A percentile compares a stretch with the other conserved stretches of the same genome.
Conservation (phyloP, 257 asterid genomes). For the Rubia yunnanensis region DNA sequence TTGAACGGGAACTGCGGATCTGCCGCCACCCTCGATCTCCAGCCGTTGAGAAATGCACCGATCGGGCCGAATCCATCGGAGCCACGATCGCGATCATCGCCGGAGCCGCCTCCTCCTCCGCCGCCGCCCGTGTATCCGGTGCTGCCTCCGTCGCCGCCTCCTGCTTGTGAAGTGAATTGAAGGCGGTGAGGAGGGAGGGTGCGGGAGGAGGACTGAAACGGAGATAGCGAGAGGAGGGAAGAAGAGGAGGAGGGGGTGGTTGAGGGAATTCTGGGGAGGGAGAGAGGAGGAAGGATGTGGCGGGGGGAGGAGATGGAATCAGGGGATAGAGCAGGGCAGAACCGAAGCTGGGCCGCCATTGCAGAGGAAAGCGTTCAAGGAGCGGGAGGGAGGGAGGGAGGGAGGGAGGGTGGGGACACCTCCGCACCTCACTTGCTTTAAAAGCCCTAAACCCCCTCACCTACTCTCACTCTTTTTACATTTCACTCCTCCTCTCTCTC, state of each 20-base stretch:
- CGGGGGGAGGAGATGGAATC: neutral
- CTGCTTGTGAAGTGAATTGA: slow-evolving; percentile 15
- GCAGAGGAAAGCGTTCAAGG: slow-evolving; percentile 12
- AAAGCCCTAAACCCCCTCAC: neutral
- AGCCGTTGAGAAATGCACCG: slow-evolving; percentile 66
- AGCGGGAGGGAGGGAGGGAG: neutral
- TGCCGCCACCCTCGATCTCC: slow-evolving; percentile 89
- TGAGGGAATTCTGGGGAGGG: neutral
- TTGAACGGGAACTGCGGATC: slow-evolving; percentile 91
- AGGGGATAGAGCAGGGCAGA: neutral
- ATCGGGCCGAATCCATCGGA: slow-evolving; percentile 56
- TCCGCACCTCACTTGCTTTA: neutral
- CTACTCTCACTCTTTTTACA: neutral
- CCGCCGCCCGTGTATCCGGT: slow-evolving; percentile 3
- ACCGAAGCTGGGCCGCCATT: slow-evolving; percentile 29
- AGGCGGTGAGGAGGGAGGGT: slow-evolving; percentile 12
- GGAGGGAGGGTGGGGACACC: too few species aligned
- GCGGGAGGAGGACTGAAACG: neutral
- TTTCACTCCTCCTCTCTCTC: too few species aligned
- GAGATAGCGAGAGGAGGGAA: neutral
- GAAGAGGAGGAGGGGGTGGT: neutral
- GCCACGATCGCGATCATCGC: neutral
- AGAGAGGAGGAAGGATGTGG: slow-evolving; percentile 6
- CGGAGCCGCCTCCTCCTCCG: slow-evolving; percentile 9
- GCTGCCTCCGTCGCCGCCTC: slow-evolving; percentile 17